Evolutionary conservation across 768 basidiomycete species (phyloP).

Genomic region (Naganishia antarctica): DNA sequence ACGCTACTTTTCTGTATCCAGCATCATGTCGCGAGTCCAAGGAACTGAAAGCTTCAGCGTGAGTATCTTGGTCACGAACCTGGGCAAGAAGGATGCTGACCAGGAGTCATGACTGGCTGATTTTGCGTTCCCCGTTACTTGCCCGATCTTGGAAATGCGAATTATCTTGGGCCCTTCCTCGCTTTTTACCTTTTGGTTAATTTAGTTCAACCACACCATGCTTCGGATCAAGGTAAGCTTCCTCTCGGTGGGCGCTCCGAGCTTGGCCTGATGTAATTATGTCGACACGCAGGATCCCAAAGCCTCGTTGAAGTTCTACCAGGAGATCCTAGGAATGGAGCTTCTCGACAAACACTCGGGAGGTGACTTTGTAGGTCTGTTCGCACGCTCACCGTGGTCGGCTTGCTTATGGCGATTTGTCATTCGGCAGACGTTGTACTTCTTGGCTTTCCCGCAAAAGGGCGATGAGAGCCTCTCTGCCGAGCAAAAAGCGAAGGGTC

Average conservation of each 20-base stretch:
- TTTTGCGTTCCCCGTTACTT: too few species aligned
- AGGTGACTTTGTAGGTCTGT: conserved; percentile 21
- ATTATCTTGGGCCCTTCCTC: too few species aligned
- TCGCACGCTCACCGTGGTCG: not conserved
- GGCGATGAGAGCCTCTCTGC: conserved; percentile 52
- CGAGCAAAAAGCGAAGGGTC: conserved; percentile 56
- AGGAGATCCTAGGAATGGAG: conserved; percentile 68
- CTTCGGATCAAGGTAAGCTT: conserved; percentile 60
- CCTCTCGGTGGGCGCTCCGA: not conserved
- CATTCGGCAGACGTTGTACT: conserved; percentile 60
- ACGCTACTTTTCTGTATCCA: conserved; percentile 12
- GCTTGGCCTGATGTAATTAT: not conserved
- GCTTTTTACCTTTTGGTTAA: too few species aligned
- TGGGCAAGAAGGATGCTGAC: not conserved
- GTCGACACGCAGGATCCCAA: conserved; percentile 60
- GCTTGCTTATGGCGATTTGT: conserved; percentile 13
- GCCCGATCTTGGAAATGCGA: too few species aligned
- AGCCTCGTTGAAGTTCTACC: conserved; percentile 73
- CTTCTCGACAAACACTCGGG: conserved; percentile 51
- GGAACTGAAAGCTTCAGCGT: conserved; percentile 27
- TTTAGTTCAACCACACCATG: conserved; percentile 49
- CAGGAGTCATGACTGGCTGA: too few species aligned
- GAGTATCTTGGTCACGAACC: not conserved
- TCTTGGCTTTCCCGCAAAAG: conserved; percentile 72
- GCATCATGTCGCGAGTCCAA: conserved; percentile 27